Percentiles rank a stretch among this genome's conserved stretches.
Evolutionary conservation across 805 yeast species (phyloP).

Genomic region (Metschnikowia santaceciliae): DNA sequence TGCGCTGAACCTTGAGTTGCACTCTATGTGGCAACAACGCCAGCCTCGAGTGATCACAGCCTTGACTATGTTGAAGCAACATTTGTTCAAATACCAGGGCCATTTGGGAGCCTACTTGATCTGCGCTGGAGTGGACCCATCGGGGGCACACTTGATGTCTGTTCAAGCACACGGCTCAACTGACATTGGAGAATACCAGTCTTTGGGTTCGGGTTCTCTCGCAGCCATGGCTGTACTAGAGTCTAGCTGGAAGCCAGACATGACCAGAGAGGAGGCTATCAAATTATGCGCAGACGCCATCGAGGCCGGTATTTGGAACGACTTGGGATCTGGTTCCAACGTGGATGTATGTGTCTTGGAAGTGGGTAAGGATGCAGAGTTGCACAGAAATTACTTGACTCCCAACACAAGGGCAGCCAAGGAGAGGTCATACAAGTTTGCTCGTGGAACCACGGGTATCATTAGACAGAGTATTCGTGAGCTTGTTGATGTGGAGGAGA

Average conservation of each 20-base stretch:
- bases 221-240: slow-evolving; percentile 99
- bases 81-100: slow-evolving; percentile 94
- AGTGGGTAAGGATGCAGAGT: slow-evolving; percentile 78
- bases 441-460: slow-evolving; percentile 91
- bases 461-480: slow-evolving; percentile 64
- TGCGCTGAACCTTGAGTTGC: slow-evolving; percentile 86
- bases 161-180: slow-evolving; percentile 98
- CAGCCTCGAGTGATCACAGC: slow-evolving; percentile 93
- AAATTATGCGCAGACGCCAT: slow-evolving; percentile 88
- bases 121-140: slow-evolving; percentile 97
- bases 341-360: slow-evolving; percentile 98
- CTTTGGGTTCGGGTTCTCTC: slow-evolving; percentile 93
- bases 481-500: slow-evolving; percentile 66
- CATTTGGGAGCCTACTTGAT: slow-evolving; percentile 95
- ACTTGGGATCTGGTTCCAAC: slow-evolving; percentile 97
- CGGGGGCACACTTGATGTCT: slow-evolving; percentile 89
- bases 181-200: slow-evolving; percentile 88
- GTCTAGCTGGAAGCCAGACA: slow-evolving; percentile 73
- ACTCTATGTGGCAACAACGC: slow-evolving; percentile 76
- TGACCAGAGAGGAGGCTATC: slow-evolving; percentile 88
- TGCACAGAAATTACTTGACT: slow-evolving; percentile 81
- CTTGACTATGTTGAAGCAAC: slow-evolving; percentile 89
- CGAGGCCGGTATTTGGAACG: slow-evolving; percentile 98
- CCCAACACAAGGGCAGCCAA: slow-evolving; percentile 87
- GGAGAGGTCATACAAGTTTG: slow-evolving; percentile 77